Evolutionary conservation across 345 rosid species (phyloP).

Genomic region (Combretum micranthum): DNA sequence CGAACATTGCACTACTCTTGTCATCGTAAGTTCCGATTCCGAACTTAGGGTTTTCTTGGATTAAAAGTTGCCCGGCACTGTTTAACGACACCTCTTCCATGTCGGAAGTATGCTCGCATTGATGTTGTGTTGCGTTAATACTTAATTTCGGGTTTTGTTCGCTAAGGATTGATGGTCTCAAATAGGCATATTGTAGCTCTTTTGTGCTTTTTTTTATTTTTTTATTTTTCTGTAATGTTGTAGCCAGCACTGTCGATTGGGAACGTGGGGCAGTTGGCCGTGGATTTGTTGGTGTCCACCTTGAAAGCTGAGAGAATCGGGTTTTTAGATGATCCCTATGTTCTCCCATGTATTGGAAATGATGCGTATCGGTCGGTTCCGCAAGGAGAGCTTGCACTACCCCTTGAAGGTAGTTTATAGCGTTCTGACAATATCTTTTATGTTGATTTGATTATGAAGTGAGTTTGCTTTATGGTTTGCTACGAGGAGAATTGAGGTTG

Average conservation of each 20-base stretch:
- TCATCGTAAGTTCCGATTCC: slow-evolving; percentile 42
- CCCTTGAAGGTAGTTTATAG: slow-evolving; percentile 62
- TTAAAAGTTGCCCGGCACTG: neutral
- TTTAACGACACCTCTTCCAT: neutral
- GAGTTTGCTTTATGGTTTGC: neutral
- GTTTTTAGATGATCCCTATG: slow-evolving; percentile 61
- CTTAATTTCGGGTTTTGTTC: too few species aligned
- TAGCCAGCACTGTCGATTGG: slow-evolving; percentile 93
- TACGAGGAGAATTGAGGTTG: too few species aligned
- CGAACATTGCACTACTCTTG: slow-evolving; percentile 51
- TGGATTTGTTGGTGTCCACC: slow-evolving; percentile 79
- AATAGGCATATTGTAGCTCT: neutral
- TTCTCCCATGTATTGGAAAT: slow-evolving; percentile 89
- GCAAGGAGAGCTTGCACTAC: slow-evolving; percentile 64
- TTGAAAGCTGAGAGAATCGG: slow-evolving; percentile 61
- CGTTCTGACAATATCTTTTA: neutral
- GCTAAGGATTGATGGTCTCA: too few species aligned
- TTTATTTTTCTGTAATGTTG: neutral
- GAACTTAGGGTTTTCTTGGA: neutral
- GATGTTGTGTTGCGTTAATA: too few species aligned
- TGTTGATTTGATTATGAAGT: neutral
- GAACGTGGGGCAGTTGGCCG: slow-evolving; percentile 86
- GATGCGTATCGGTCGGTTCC: slow-evolving; percentile 72
- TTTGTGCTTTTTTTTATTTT: neutral
- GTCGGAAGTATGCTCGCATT: neutral